Evolutionary conservation across 73 alveolate genomes (phyloP).

Genomic region (Symbiodinium pilosum): DNA sequence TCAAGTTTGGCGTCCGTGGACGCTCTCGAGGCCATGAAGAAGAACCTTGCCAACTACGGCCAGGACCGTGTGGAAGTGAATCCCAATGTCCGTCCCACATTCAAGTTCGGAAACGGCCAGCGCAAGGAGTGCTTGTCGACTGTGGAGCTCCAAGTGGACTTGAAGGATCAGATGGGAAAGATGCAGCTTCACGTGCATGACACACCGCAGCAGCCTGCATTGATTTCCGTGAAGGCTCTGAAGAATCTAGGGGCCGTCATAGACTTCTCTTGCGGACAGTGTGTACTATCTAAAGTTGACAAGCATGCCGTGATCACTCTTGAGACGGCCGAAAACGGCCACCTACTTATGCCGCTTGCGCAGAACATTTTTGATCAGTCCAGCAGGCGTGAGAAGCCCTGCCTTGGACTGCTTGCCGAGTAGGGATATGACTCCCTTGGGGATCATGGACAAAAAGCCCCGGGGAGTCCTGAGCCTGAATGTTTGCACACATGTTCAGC

Average conservation of each 20-base stretch:
- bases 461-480: too few relatives aligned
- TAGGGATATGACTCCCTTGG: too few relatives aligned
- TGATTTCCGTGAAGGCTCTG: conserved; percentile 16
- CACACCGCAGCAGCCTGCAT: conserved; percentile 9
- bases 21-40: background rate
- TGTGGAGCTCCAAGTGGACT: background rate
- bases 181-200: background rate
- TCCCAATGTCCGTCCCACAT: background rate
- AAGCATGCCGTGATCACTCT: background rate
- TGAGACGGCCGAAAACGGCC: conserved; percentile 21
- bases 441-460: too few relatives aligned
- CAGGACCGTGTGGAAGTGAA: background rate
- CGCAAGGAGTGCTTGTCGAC: background rate
- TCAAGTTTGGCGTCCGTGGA: background rate
- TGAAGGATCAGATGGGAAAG: background rate
- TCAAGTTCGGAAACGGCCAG: conserved; percentile 13
- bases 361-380: background rate
- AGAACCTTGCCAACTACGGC: background rate
- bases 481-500: too few relatives aligned
- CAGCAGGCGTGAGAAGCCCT: background rate
- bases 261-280: background rate
- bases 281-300: background rate
- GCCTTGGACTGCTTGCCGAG: background rate
- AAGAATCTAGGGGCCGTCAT: conserved; percentile 8
- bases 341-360: background rate